Base-by-base conservation (phyloP, 805 yeast genomes). In the Ogataea zsoltii region DNA sequence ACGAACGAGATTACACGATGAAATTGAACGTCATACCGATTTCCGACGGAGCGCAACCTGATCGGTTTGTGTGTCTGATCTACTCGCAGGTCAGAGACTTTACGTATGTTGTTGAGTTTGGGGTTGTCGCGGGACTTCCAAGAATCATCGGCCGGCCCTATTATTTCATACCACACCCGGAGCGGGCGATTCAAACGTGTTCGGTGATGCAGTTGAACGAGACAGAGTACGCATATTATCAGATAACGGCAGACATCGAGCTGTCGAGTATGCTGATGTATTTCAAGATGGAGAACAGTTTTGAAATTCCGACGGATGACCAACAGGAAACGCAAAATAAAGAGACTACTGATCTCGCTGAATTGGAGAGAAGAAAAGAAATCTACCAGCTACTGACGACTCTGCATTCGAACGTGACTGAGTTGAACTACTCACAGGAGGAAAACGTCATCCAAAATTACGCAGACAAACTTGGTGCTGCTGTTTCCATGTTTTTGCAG, bases 1-100 rank as follows among this genome's bases (percentile, higher is more conserved):
- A 75, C 34, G 70, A 75, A 7, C 51, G 60, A 0, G 96, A 88
- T 53, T 74, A 76, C 1, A 72, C 88, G 0, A 53, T 82, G 44
- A 66, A 60, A 41, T 45, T 85, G 42, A 51, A 60, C 2, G 57
- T 73, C 2, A 58, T 65, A 11, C 43, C 50, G 21, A 13, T 28
- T 15, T 18, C 26, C 2, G 34, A 45, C n/a, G 35, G 26, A 41
- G 38, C 39, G 18, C 17, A 40, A 10, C 26, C 21, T 3, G 12
- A 21, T 2, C 43, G 39, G 11, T 54, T 48, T 25, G 30, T 56
- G 2, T 68, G 71, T 45, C 21, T 60, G 16, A 48, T 71, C 1
- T 54, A 61, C 30, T 70, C 75, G 0, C 54, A 51, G 36, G 40
- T 45, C 5, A 44, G 54, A 4, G 60, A 60, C 2, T 44, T 70